These are phyloP conservation scores for Trichoderma erinaceum DNA, from an alignment of 495 filamentous ascomycete genomes.

Conservation along the genomic window DNA sequence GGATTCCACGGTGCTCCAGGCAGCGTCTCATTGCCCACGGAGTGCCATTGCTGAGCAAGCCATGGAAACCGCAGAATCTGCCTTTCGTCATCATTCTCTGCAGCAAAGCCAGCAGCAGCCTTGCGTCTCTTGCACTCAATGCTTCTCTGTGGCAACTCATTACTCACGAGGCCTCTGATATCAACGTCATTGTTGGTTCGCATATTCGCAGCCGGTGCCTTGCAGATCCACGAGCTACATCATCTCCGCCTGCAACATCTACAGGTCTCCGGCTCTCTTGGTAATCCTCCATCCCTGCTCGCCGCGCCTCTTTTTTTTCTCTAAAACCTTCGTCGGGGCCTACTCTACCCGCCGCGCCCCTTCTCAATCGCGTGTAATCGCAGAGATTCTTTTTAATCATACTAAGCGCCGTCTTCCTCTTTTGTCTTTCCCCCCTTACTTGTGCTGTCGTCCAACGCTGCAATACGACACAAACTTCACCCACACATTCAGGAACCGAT, in stretches of 20 bases:
- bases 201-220: not conserved
- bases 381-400: not conserved
- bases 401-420: conserved; percentile 6
- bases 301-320: not conserved
- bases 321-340: not conserved
- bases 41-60: not conserved
- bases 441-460: not conserved
- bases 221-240: not conserved
- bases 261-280: not conserved
- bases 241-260: not conserved
- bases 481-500: conserved; percentile 7
- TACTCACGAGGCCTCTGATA: not conserved
- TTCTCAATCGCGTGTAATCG: not conserved
- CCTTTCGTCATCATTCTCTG: not conserved
- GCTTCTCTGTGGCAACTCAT: not conserved
- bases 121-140: not conserved
- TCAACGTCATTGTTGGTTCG: not conserved
- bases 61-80: not conserved
- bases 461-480: not conserved
- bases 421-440: not conserved
- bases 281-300: not conserved
- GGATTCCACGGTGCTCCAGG: not conserved
- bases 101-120: not conserved
- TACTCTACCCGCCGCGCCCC: not conserved
- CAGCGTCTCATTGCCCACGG: not conserved